phyloP scores from a whole-genome alignment of 2,329 filamentous ascomycete species.

The Colletotrichum higginsianum region DNA sequence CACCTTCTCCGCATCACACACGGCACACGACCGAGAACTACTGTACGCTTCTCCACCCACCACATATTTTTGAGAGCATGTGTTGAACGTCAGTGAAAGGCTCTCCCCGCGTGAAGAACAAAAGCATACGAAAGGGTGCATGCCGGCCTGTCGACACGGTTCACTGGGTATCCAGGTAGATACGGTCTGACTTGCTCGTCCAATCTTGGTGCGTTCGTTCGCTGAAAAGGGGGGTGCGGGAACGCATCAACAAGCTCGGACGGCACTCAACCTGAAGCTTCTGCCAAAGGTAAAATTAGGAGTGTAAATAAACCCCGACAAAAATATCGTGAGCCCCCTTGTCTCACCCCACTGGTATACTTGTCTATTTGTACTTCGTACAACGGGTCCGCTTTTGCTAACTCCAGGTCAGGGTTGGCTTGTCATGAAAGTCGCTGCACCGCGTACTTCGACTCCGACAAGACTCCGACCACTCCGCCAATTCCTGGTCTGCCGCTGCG shows the following conservation, averaged over 20 bases:
- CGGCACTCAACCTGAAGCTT: slow-evolving; percentile 1
- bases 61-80: slow-evolving; percentile 27
- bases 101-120: not conserved
- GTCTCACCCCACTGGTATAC: not conserved
- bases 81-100: slow-evolving; percentile 9
- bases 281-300: not conserved
- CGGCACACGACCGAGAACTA: slow-evolving; percentile 25
- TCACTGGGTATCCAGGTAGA: too few species aligned
- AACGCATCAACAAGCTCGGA: not conserved
- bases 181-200: not conserved
- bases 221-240: not conserved
- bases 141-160: not conserved
- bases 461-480: slow-evolving; percentile 19
- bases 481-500: not conserved
- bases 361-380: not conserved
- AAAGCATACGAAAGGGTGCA: not conserved
- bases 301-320: not conserved
- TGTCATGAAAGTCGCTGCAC: slow-evolving; percentile 16
- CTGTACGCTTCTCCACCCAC: slow-evolving; percentile 22
- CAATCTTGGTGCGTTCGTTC: not conserved
- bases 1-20: slow-evolving; percentile 40
- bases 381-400: not conserved
- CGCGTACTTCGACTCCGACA: slow-evolving; percentile 19
- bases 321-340: slow-evolving; percentile 19
- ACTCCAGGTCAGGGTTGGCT: slow-evolving; percentile 27